These are phyloP conservation scores for Podila verticillata DNA, from an alignment of 192 early-diverging fungal genomes.

Conservation along the genomic window DNA sequence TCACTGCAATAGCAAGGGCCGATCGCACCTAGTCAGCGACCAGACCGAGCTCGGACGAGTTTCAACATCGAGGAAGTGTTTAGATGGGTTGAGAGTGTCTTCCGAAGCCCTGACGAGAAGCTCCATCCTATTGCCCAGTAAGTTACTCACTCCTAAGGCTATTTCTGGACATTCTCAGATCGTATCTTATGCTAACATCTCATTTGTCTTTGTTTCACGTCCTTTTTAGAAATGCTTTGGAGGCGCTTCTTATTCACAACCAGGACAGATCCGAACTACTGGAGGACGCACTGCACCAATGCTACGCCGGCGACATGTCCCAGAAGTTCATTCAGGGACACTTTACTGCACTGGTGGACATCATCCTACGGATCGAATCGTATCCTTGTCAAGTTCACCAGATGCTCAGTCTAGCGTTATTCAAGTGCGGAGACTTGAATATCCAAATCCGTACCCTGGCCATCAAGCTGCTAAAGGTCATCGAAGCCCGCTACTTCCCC, in stretches of 20 bases:
- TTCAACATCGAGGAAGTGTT: constrained; percentile 67
- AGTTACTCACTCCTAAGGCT: background rate
- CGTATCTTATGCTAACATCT: background rate
- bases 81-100: constrained; percentile 72
- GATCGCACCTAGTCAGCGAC: constrained; percentile 20
- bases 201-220: background rate
- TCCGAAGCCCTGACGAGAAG: constrained; percentile 64
- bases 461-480: constrained; percentile 71
- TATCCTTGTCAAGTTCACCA: constrained; percentile 73
- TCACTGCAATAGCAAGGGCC: constrained; percentile 53
- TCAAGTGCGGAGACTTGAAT: constrained; percentile 79
- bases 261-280: constrained; percentile 64
- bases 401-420: constrained; percentile 76
- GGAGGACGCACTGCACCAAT: constrained; percentile 72
- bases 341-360: constrained; percentile 80
- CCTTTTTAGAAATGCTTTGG: constrained; percentile 65
- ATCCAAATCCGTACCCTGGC: constrained; percentile 76
- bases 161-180: too few species aligned
- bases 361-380: constrained; percentile 65
- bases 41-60: constrained; percentile 21
- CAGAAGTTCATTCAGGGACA: constrained; percentile 73
- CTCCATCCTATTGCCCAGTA: constrained; percentile 66
- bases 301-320: constrained; percentile 74
- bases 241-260: constrained; percentile 74
- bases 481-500: constrained; percentile 71